Evolutionary conservation across 2,329 filamentous ascomycete species (phyloP).

Genomic region (Rutstroemia sp.): DNA sequence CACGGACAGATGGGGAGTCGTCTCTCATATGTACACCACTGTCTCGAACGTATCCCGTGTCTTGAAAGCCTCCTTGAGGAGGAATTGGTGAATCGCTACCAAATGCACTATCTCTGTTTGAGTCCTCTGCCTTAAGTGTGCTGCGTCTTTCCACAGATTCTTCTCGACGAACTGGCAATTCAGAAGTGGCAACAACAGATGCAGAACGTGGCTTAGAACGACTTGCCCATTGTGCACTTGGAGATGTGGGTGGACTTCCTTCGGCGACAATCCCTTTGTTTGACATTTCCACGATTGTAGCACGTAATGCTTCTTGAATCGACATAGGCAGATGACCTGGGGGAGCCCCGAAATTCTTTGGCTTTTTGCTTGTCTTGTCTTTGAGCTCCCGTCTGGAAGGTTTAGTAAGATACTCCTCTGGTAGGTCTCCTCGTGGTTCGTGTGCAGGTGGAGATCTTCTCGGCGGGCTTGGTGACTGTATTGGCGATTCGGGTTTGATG

Average conservation of each 20-base stretch:
- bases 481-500: background rate
- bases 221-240: background rate
- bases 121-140: conserved; percentile 8
- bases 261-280: background rate
- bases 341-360: background rate
- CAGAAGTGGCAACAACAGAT: conserved; percentile 17
- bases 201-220: conserved; percentile 3
- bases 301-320: conserved; percentile 9
- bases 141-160: conserved; percentile 13
- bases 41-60: conserved; percentile 33
- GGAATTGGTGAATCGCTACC: conserved; percentile 39
- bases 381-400: conserved; percentile 16
- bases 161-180: conserved; percentile 24
- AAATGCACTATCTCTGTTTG: conserved; percentile 44
- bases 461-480: background rate
- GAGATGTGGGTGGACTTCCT: background rate
- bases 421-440: conserved; percentile 7
- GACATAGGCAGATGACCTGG: conserved; percentile 1
- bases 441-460: background rate
- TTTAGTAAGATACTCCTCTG: conserved; percentile 9
- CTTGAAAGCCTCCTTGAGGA: conserved; percentile 25
- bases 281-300: background rate
- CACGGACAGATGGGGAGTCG: conserved; percentile 28
- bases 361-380: conserved; percentile 7
- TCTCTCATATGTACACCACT: conserved; percentile 51